Percentiles rank a stretch among this genome's conserved stretches.
These are phyloP conservation scores for Kregervanrija fluxuum DNA, from an alignment of 805 yeast genomes.

Conservation along the genomic window DNA sequence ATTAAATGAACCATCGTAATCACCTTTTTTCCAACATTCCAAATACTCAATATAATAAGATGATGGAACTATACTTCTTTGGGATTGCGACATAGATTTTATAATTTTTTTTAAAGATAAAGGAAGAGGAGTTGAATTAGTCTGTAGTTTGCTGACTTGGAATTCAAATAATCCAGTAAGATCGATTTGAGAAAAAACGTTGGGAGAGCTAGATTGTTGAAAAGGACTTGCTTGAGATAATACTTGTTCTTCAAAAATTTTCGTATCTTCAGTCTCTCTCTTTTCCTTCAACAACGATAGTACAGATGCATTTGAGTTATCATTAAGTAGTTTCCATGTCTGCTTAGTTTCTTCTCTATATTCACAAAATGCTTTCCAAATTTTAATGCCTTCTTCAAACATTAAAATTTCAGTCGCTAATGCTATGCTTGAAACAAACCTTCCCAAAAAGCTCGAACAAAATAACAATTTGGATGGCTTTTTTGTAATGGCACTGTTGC, in stretches of 20 bases:
- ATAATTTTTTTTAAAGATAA: conserved; percentile 35
- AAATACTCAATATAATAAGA: conserved; percentile 54
- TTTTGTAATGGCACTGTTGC: conserved; percentile 13
- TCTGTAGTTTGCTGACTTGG: conserved; percentile 47
- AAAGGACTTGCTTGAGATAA: conserved; percentile 2
- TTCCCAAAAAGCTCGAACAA: conserved; percentile 37
- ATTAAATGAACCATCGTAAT: conserved; percentile 55
- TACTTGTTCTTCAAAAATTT: conserved; percentile 4
- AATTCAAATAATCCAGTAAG: conserved; percentile 41
- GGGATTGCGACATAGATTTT: conserved; percentile 39
- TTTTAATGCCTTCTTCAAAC: conserved; percentile 37
- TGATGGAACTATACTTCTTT: conserved; percentile 35
- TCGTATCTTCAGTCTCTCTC: conserved; percentile 5
- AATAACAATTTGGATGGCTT: conserved; percentile 24
- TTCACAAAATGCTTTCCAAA: conserved; percentile 35
- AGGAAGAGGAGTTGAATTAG: conserved; percentile 45
- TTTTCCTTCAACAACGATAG: background rate
- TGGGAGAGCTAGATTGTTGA: background rate
- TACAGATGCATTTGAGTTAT: conserved; percentile 1
- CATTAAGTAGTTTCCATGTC: conserved; percentile 12
- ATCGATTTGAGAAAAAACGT: conserved; percentile 38
- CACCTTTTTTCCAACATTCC: conserved; percentile 48
- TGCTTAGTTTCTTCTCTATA: conserved; percentile 27
- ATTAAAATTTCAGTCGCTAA: conserved; percentile 36
- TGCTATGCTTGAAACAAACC: conserved; percentile 34